Percentiles rank a stretch among this genome's conserved stretches.
These are phyloP conservation scores for Balakata baccata DNA, from an alignment of 345 rosid genomes.

Conservation along the genomic window DNA sequence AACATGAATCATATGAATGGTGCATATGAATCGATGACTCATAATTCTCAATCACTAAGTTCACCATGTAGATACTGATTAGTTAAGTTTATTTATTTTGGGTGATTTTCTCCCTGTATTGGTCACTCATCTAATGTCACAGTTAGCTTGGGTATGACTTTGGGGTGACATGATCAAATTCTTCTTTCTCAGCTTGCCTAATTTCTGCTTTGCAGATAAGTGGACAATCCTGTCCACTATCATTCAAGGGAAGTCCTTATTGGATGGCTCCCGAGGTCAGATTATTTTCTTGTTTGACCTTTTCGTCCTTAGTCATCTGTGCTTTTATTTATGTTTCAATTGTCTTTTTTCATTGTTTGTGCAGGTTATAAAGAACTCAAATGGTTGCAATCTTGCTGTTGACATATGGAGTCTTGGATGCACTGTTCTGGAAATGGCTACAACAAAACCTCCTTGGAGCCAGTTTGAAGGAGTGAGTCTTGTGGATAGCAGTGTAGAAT, in stretches of 20 bases:
- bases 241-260: constrained; percentile 81
- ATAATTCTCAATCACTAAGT: not conserved
- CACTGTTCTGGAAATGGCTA: constrained; percentile 83
- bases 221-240: constrained; percentile 72
- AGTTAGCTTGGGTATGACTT: not conserved
- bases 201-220: constrained; percentile 47
- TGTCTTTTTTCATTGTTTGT: not conserved
- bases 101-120: not conserved
- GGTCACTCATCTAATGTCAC: not conserved
- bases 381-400: constrained; percentile 67
- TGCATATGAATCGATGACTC: not conserved
- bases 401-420: constrained; percentile 91
- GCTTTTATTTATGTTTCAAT: not conserved
- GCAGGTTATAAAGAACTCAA: constrained; percentile 65
- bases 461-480: constrained; percentile 68
- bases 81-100: not conserved
- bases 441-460: constrained; percentile 83
- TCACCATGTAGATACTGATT: constrained; percentile 9
- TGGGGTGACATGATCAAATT: not conserved
- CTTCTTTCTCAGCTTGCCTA: not conserved
- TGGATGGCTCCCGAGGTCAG: constrained; percentile 89
- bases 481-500: constrained; percentile 16
- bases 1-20: not conserved
- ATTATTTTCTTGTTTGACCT: constrained; percentile 2
- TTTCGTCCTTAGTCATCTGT: not conserved